phyloP scores from a whole-genome alignment of 257 asterid genomes.

The Phtheirospermum japonicum region DNA sequence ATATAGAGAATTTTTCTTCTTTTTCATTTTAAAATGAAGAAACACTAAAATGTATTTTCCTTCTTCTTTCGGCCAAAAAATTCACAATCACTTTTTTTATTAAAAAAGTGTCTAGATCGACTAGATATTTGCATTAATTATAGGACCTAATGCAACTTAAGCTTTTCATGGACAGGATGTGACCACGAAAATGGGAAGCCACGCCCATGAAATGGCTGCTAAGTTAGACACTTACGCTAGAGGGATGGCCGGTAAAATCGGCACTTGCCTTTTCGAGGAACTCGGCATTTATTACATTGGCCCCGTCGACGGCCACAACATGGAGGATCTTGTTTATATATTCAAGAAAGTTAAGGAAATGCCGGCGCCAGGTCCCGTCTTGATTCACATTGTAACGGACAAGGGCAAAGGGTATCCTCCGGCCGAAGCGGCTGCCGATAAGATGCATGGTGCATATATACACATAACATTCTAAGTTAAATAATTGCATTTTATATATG shows the following conservation, averaged over 20 bases:
- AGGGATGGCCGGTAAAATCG: not conserved
- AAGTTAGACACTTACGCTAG: constrained; percentile 33
- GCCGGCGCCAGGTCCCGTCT: constrained; percentile 48
- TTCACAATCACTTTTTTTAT: no score
- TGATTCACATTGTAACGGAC: constrained; percentile 47
- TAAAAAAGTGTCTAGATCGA: no score
- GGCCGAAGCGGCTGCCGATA: constrained; percentile 46
- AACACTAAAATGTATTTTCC: no score
- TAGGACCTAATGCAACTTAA: not conserved
- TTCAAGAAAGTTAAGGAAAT: constrained; percentile 39
- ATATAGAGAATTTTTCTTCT: no score
- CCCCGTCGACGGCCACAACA: constrained; percentile 48
- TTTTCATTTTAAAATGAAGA: no score
- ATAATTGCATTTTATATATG: no score
- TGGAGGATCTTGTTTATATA: constrained; percentile 44
- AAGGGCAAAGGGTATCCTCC: constrained; percentile 62
- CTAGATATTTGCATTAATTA: not conserved
- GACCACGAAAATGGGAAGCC: not conserved
- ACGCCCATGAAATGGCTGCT: constrained; percentile 44
- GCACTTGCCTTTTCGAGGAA: constrained; percentile 44
- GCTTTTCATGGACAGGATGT: constrained; percentile 4
- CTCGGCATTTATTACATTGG: constrained; percentile 53
- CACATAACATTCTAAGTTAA: no score
- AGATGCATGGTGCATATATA: constrained; percentile 40
- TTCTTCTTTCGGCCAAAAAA: no score